Conservation (phyloP, 257 asterid species). For the Nicotiana obtusifolia region DNA sequence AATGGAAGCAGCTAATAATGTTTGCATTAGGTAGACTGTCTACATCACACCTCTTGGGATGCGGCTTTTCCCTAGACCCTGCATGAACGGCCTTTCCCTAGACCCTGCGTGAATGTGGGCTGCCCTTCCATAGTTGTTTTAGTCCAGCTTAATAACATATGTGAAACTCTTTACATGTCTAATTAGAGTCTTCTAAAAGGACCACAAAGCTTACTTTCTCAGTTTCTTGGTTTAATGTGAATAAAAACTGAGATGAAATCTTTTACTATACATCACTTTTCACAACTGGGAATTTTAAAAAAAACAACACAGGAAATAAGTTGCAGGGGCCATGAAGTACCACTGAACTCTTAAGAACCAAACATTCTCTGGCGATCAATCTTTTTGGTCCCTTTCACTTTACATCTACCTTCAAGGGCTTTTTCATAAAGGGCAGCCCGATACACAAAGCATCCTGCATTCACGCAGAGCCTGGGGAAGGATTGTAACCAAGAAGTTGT, state of each 20-base stretch:
- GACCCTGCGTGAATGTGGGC: too few relatives aligned
- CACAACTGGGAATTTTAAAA: background rate
- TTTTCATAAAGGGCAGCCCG: background rate
- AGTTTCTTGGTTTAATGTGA: background rate
- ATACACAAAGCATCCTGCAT: too few relatives aligned
- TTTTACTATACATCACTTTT: background rate
- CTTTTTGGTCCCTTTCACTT: background rate
- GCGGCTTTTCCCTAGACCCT: too few relatives aligned
- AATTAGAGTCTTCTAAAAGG: background rate
- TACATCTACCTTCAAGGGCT: background rate
- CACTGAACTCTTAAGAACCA: background rate
- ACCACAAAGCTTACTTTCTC: background rate
- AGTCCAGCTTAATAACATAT: background rate
- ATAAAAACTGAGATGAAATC: background rate
- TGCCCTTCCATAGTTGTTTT: background rate
- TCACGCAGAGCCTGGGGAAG: too few relatives aligned
- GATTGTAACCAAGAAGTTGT: too few relatives aligned
- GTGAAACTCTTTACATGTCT: background rate
- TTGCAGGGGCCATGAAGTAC: background rate
- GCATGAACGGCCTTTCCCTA: too few relatives aligned
- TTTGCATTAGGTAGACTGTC: too few relatives aligned
- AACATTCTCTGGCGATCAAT: background rate
- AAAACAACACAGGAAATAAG: background rate
- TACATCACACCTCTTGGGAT: too few relatives aligned
- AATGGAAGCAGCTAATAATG: too few relatives aligned